Conservation (phyloP, 1,284 basidiomycete species). For the Sutorius eximius region DNA sequence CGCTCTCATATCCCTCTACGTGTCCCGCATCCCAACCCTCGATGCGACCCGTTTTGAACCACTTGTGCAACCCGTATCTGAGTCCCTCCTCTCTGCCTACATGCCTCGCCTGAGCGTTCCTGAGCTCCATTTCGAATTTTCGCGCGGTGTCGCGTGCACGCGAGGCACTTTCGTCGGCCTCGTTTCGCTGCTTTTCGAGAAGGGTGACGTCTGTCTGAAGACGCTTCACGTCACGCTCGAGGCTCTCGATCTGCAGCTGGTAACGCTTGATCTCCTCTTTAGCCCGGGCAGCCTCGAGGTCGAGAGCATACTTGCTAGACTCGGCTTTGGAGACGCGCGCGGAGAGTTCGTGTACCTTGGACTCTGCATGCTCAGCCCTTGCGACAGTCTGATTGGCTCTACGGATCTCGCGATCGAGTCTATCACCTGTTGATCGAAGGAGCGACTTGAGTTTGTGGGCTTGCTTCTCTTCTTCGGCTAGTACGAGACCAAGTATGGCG, state of each 20-base stretch:
- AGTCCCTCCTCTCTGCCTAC: slow-evolving; percentile 45
- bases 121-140: slow-evolving; percentile 47
- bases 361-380: slow-evolving; percentile 55
- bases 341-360: slow-evolving; percentile 44
- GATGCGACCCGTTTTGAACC: slow-evolving; percentile 43
- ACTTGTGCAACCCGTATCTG: slow-evolving; percentile 37
- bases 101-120: slow-evolving; percentile 49
- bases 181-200: slow-evolving; percentile 45
- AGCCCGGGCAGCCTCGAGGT: slow-evolving; percentile 46
- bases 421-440: slow-evolving; percentile 52
- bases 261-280: slow-evolving; percentile 50
- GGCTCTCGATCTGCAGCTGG: slow-evolving; percentile 48
- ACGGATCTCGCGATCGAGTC: slow-evolving; percentile 56
- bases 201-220: slow-evolving; percentile 43
- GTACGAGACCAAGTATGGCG: slow-evolving; percentile 38
- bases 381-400: slow-evolving; percentile 51
- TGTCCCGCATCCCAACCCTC: slow-evolving; percentile 46
- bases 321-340: slow-evolving; percentile 45
- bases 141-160: slow-evolving; percentile 49
- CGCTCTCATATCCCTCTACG: slow-evolving; percentile 45
- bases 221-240: slow-evolving; percentile 50
- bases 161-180: slow-evolving; percentile 47
- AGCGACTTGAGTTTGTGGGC: slow-evolving; percentile 55
- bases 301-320: slow-evolving; percentile 45
- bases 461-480: slow-evolving; percentile 65